Conservation (phyloP, 345 rosid genomes). For the Aquilaria yunnanensis region DNA sequence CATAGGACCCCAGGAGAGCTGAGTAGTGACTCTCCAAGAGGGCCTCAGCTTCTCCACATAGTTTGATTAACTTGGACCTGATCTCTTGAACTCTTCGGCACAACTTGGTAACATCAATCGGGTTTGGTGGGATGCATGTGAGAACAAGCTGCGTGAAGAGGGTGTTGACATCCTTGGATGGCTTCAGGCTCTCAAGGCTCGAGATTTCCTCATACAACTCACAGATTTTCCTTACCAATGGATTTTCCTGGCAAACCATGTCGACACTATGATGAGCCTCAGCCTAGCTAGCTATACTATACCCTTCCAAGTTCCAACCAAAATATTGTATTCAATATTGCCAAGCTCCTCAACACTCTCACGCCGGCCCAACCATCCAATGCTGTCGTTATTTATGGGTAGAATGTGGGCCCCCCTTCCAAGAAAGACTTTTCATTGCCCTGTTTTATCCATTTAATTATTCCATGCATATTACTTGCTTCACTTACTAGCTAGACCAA, state of each 20-base stretch:
- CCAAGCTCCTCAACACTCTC: background rate
- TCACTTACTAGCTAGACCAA: too few relatives aligned
- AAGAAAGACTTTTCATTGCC: too few relatives aligned
- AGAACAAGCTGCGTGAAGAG: constrained; percentile 73
- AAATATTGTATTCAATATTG: too few relatives aligned
- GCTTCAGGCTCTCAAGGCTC: constrained; percentile 58
- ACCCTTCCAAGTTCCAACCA: too few relatives aligned
- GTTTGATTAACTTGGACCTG: constrained; percentile 63
- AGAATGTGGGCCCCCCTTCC: constrained; percentile 20
- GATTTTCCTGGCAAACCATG: constrained; percentile 75
- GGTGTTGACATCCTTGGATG: constrained; percentile 75
- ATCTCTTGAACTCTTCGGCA: constrained; percentile 45
- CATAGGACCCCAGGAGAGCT: constrained; percentile 44
- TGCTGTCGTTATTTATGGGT: constrained; percentile 30
- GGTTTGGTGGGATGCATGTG: constrained; percentile 77
- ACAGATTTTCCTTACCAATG: constrained; percentile 43
- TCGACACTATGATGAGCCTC: constrained; percentile 47
- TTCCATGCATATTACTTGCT: too few relatives aligned
- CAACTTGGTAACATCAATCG: constrained; percentile 65
- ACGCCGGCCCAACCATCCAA: constrained; percentile 17
- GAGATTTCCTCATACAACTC: constrained; percentile 63
- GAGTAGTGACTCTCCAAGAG: constrained; percentile 66
- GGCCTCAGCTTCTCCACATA: constrained; percentile 79
- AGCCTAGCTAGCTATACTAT: too few relatives aligned
- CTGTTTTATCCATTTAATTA: too few relatives aligned